A percentile compares a stretch with the other conserved stretches of the same genome.
Evolutionary conservation across 805 yeast species (phyloP).

Genomic region (Jamesozyma spencerorum): DNA sequence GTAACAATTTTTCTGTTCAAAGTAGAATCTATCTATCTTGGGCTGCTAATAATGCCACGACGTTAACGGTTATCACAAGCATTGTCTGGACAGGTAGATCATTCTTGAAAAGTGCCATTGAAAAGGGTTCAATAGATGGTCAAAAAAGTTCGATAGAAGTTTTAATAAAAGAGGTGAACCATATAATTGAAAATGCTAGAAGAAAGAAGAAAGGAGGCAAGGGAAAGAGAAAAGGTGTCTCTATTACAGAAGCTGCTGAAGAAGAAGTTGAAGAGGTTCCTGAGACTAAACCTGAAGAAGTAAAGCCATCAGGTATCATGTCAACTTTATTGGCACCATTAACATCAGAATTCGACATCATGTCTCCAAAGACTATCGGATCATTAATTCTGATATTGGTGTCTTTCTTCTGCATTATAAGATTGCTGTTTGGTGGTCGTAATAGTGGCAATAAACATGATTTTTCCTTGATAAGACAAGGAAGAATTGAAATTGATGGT

Average conservation of each 20-base stretch:
- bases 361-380: constrained; percentile 12
- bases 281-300: constrained; percentile 9
- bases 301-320: constrained; percentile 1
- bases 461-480: constrained; percentile 17
- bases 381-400: constrained; percentile 5
- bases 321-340: background rate
- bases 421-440: constrained; percentile 4
- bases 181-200: constrained; percentile 21
- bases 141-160: constrained; percentile 50
- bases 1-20: constrained; percentile 54
- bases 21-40: constrained; percentile 56
- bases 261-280: background rate
- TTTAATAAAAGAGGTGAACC: constrained; percentile 36
- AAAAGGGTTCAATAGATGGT: constrained; percentile 66
- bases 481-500: constrained; percentile 29
- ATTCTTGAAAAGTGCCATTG: constrained; percentile 69
- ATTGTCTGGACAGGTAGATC: constrained; percentile 68
- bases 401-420: constrained; percentile 7
- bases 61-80: constrained; percentile 44
- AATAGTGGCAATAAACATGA: constrained; percentile 3
- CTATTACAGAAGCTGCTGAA: background rate
- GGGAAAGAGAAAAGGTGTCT: constrained; percentile 3
- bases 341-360: constrained; percentile 11
- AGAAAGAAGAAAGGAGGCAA: constrained; percentile 6
- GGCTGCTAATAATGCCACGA: constrained; percentile 46